These are phyloP conservation scores for Flammula alnicola DNA, from an alignment of 1,284 basidiomycete genomes.

Conservation along the genomic window DNA sequence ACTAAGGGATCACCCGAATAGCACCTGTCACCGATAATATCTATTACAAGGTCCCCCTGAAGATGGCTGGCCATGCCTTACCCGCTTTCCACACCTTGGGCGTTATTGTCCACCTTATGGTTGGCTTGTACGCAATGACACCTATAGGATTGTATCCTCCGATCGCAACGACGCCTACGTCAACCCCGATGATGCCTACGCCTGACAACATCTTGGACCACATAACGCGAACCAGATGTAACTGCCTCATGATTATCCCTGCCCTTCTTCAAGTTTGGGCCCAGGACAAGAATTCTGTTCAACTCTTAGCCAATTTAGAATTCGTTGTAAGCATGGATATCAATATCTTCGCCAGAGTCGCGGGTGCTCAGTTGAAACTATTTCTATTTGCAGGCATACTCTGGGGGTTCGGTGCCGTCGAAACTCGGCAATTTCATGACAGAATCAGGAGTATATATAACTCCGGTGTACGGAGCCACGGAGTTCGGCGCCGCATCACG, in stretches of 20 bases:
- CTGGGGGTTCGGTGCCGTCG: slow-evolving; percentile 33
- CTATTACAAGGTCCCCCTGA: slow-evolving; percentile 23
- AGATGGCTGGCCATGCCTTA: slow-evolving; percentile 29
- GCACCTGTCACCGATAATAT: slow-evolving; percentile 24
- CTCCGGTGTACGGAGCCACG: slow-evolving; percentile 36
- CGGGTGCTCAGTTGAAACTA: background rate
- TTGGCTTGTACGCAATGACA: slow-evolving; percentile 27
- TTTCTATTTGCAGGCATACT: slow-evolving; percentile 25
- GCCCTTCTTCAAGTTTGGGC: slow-evolving; percentile 42
- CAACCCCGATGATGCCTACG: slow-evolving; percentile 32
- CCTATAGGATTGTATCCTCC: slow-evolving; percentile 37
- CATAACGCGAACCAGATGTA: slow-evolving; percentile 29
- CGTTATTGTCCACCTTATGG: slow-evolving; percentile 31
- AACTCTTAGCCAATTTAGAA: slow-evolving; percentile 33
- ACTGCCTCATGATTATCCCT: slow-evolving; percentile 38
- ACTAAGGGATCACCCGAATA: too few species aligned
- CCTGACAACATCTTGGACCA: slow-evolving; percentile 39
- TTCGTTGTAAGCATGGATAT: slow-evolving; percentile 31
- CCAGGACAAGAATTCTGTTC: slow-evolving; percentile 30
- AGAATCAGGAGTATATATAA: slow-evolving; percentile 32
- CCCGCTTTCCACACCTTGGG: slow-evolving; percentile 41
- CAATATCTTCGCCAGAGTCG: background rate
- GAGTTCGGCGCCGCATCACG: slow-evolving; percentile 31
- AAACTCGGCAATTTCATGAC: slow-evolving; percentile 33
- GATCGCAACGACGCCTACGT: slow-evolving; percentile 24